Percentiles rank a stretch among this genome's conserved stretches.
These are phyloP conservation scores for Talaromyces islandicus DNA, from an alignment of 2,329 filamentous ascomycete genomes.

Conservation along the genomic window DNA sequence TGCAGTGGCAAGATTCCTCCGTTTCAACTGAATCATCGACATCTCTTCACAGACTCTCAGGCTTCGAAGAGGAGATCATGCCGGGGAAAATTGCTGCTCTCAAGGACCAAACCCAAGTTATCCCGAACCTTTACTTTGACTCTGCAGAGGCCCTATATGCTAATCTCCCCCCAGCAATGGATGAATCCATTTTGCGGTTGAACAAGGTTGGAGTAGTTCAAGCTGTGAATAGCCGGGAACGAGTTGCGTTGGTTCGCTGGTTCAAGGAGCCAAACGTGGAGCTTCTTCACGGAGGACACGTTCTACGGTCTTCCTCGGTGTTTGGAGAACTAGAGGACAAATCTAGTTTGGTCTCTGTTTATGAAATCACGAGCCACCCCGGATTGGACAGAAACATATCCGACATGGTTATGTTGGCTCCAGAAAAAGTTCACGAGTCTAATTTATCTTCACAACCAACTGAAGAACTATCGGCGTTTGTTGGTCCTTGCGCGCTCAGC, in stretches of 20 bases:
- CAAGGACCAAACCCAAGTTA: constrained; percentile 31
- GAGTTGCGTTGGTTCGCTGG: constrained; percentile 53
- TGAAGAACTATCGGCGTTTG: background rate
- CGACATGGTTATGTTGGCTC: constrained; percentile 48
- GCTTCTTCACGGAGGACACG: constrained; percentile 23
- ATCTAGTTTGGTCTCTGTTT: constrained; percentile 51
- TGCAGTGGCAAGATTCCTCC: constrained; percentile 56
- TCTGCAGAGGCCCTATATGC: background rate
- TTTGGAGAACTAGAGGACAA: constrained; percentile 37
- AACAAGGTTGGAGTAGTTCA: constrained; percentile 53
- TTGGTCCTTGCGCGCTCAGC: constrained; percentile 13
- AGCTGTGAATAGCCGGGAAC: constrained; percentile 48
- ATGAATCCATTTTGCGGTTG: constrained; percentile 28
- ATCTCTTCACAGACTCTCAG: constrained; percentile 27
- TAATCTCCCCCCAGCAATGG: background rate
- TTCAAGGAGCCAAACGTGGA: constrained; percentile 36
- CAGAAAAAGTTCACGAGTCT: constrained; percentile 19
- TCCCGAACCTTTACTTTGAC: constrained; percentile 7
- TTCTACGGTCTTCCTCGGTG: constrained; percentile 37
- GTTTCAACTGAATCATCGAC: constrained; percentile 43
- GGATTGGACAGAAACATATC: constrained; percentile 44
- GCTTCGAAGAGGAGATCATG: constrained; percentile 49
- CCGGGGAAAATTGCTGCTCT: constrained; percentile 51
- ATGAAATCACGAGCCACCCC: constrained; percentile 50
- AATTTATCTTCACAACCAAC: background rate